Conservation (phyloP, 768 basidiomycete genomes). For the Inosperma sp. region DNA sequence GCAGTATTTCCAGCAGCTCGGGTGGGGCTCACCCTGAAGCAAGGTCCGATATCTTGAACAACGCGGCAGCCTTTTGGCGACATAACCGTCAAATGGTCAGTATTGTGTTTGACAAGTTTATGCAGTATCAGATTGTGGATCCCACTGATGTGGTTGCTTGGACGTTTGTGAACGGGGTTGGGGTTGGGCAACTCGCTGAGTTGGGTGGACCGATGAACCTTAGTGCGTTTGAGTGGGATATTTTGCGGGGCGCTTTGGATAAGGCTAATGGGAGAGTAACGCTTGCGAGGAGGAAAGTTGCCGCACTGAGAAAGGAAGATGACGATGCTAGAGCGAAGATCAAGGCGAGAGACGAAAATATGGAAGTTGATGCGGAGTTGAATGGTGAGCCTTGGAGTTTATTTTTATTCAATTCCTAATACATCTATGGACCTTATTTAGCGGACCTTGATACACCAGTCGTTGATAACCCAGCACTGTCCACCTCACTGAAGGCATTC, state of each 20-base stretch:
- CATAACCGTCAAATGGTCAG: slow-evolving; percentile 79
- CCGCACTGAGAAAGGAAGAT: slow-evolving; percentile 77
- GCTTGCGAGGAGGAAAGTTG: slow-evolving; percentile 69
- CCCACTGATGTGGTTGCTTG: slow-evolving; percentile 86
- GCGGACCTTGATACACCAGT: slow-evolving; percentile 34
- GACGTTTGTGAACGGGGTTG: slow-evolving; percentile 63
- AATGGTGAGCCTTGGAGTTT: slow-evolving; percentile 33
- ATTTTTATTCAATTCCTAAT: not conserved
- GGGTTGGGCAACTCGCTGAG: slow-evolving; percentile 36
- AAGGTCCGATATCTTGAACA: slow-evolving; percentile 65
- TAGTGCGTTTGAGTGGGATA: slow-evolving; percentile 76
- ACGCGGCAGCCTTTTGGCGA: slow-evolving; percentile 77
- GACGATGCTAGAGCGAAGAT: slow-evolving; percentile 77
- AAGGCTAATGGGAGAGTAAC: slow-evolving; percentile 88
- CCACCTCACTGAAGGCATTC: slow-evolving; percentile 69
- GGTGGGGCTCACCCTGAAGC: slow-evolving; percentile 47
- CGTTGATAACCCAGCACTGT: slow-evolving; percentile 63
- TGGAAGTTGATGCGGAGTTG: slow-evolving; percentile 69
- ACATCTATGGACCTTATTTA: not conserved
- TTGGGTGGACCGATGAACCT: slow-evolving; percentile 39
- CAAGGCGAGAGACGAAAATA: slow-evolving; percentile 59
- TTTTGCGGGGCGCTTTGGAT: slow-evolving; percentile 76
- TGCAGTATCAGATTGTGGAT: slow-evolving; percentile 98
- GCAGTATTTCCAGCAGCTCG: slow-evolving; percentile 34
- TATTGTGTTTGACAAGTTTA: slow-evolving; percentile 95